Evolutionary conservation across 2,329 filamentous ascomycete genomes (phyloP).

Genomic region (Apiospora marii): DNA sequence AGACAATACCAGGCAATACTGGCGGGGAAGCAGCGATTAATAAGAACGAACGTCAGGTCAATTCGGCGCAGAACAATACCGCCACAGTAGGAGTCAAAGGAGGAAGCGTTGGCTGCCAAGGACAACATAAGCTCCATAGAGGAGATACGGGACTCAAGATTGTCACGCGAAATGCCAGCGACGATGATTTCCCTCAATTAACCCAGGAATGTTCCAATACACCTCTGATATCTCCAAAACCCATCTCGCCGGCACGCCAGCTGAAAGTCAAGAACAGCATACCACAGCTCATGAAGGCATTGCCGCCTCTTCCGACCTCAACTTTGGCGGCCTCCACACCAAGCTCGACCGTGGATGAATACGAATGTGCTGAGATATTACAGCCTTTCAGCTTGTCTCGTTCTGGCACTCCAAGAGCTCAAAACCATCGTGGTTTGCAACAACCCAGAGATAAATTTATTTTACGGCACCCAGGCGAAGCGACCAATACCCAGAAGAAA

Average conservation of each 20-base stretch:
- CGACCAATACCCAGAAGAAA: slow-evolving; percentile 30
- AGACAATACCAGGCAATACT: neutral
- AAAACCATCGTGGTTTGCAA: neutral
- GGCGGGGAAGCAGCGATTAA: neutral
- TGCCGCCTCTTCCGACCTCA: slow-evolving; percentile 52
- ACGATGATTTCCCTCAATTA: slow-evolving; percentile 39
- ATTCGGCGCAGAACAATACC: neutral
- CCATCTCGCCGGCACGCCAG: slow-evolving; percentile 54
- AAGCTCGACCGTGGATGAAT: slow-evolving; percentile 31
- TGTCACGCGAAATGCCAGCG: slow-evolving; percentile 27
- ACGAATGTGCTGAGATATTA: slow-evolving; percentile 36
- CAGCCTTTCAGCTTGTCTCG: slow-evolving; percentile 37
- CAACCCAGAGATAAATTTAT: neutral
- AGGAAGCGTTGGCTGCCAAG: neutral
- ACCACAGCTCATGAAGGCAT: slow-evolving; percentile 60
- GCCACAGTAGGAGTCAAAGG: neutral
- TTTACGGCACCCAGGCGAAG: neutral
- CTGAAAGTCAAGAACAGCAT: slow-evolving; percentile 58
- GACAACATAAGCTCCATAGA: neutral
- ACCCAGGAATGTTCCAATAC: slow-evolving; percentile 40
- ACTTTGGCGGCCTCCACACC: slow-evolving; percentile 31
- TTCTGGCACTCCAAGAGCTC: slow-evolving; percentile 23
- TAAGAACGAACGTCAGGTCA: neutral
- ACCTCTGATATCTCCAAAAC: slow-evolving; percentile 54
- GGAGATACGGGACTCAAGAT: slow-evolving; percentile 9